These are phyloP conservation scores for Moesziomyces aphidis DNA, from an alignment of 1,284 basidiomycete genomes.

Conservation along the genomic window DNA sequence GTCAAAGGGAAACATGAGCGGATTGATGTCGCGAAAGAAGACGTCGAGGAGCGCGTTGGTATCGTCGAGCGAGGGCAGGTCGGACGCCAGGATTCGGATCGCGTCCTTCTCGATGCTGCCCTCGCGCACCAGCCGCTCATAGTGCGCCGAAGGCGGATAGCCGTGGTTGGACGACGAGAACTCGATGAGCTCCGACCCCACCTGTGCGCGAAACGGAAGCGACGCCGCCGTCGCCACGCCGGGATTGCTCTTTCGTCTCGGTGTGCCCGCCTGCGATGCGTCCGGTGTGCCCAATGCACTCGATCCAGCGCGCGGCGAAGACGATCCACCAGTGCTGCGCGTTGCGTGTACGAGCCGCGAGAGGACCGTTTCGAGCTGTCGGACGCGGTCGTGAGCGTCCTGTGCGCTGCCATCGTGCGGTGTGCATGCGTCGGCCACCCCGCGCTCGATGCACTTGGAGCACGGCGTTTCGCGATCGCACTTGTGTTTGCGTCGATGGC, in stretches of 20 bases:
- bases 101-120: constrained; percentile 6
- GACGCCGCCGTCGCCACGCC: constrained; percentile 26
- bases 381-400: constrained; percentile 14
- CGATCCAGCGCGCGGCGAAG: background rate
- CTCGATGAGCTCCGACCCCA: constrained; percentile 21
- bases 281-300: background rate
- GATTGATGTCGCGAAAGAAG: constrained; percentile 38
- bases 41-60: constrained; percentile 14
- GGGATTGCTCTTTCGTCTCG: constrained; percentile 16
- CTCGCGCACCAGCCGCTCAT: constrained; percentile 23
- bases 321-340: background rate
- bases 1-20: constrained; percentile 34
- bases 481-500: constrained; percentile 40
- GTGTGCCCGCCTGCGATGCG: background rate
- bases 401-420: constrained; percentile 20
- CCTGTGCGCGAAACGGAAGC: constrained; percentile 19
- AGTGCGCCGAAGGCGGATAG: constrained; percentile 29
- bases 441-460: constrained; percentile 28
- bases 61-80: constrained; percentile 9
- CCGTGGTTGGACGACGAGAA: constrained; percentile 21
- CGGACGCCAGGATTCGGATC: constrained; percentile 10
- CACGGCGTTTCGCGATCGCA: constrained; percentile 39
- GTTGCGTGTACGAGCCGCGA: constrained; percentile 7
- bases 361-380: constrained; percentile 17
- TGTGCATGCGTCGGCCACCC: constrained; percentile 16